phyloP scores from a whole-genome alignment of 2,329 filamentous ascomycete species.

The Teratosphaeria pseudoeucalypti region DNA sequence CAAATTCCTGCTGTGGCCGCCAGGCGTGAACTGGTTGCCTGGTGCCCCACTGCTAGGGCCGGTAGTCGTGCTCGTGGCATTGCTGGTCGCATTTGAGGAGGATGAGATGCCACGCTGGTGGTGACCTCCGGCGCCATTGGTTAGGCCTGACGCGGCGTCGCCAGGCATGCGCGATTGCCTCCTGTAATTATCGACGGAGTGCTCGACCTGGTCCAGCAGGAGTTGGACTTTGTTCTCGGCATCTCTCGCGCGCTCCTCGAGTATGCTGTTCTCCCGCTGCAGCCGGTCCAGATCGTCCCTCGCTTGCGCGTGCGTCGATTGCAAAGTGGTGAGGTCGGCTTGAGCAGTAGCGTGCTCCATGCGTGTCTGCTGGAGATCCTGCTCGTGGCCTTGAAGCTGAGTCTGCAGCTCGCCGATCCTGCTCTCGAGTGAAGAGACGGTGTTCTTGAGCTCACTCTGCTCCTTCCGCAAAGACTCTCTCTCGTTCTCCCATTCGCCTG shows the following conservation, averaged over 20 bases:
- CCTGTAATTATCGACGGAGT: slow-evolving; percentile 87
- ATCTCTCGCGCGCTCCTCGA: slow-evolving; percentile 77
- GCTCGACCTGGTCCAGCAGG: slow-evolving; percentile 87
- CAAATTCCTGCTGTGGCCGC: slow-evolving; percentile 40
- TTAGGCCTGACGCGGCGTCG: slow-evolving; percentile 8
- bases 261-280: slow-evolving; percentile 66
- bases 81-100: slow-evolving; percentile 4
- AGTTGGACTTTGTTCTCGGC: slow-evolving; percentile 89
- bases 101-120: slow-evolving; percentile 42
- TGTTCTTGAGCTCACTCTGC: slow-evolving; percentile 57
- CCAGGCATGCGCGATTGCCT: slow-evolving; percentile 50
- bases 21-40: slow-evolving; percentile 12
- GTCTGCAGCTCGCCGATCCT: slow-evolving; percentile 58
- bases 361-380: slow-evolving; percentile 59
- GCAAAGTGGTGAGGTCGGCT: slow-evolving; percentile 45
- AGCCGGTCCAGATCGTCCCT: slow-evolving; percentile 64
- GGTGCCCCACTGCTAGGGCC: slow-evolving; percentile 14
- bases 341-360: slow-evolving; percentile 33
- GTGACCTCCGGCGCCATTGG: slow-evolving; percentile 7
- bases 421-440: slow-evolving; percentile 58
- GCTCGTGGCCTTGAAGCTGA: slow-evolving; percentile 56
- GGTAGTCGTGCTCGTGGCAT: slow-evolving; percentile 23
- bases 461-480: slow-evolving; percentile 55
- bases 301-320: slow-evolving; percentile 29
- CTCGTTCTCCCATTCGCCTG: slow-evolving; percentile 63